Percentiles rank a stretch among this genome's conserved stretches.
Evolutionary conservation across 257 asterid species (phyloP).

Genomic region (Prunella vulgaris): DNA sequence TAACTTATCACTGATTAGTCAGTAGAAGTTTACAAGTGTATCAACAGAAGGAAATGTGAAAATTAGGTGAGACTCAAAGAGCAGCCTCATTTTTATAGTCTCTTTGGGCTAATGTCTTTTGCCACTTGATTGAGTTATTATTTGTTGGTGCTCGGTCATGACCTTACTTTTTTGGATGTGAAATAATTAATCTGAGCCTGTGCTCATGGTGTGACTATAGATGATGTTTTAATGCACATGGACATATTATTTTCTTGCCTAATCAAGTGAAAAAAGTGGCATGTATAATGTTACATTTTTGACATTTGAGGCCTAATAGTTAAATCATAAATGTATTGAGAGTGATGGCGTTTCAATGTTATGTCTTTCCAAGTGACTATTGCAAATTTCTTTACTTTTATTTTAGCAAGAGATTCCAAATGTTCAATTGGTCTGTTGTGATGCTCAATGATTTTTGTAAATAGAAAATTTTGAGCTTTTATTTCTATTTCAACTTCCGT

Average conservation of each 20-base stretch:
- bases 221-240: background rate
- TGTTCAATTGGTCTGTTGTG: background rate
- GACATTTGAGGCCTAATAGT: background rate
- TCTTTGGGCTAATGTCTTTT: background rate
- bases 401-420: background rate
- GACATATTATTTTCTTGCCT: background rate
- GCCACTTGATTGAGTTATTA: background rate
- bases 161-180: background rate
- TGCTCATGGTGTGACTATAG: background rate
- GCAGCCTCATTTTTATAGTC: background rate
- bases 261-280: background rate
- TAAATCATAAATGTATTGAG: background rate
- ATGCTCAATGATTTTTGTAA: background rate
- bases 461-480: background rate
- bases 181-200: background rate
- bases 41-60: background rate
- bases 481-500: background rate
- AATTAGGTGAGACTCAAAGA: background rate
- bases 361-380: background rate
- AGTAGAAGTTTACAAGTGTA: background rate
- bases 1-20: background rate
- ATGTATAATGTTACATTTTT: background rate
- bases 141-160: background rate
- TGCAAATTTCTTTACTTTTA: background rate
- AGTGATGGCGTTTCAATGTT: background rate